Evolutionary conservation across 768 basidiomycete genomes (phyloP).

Genomic region (Calocybe cyanea): DNA sequence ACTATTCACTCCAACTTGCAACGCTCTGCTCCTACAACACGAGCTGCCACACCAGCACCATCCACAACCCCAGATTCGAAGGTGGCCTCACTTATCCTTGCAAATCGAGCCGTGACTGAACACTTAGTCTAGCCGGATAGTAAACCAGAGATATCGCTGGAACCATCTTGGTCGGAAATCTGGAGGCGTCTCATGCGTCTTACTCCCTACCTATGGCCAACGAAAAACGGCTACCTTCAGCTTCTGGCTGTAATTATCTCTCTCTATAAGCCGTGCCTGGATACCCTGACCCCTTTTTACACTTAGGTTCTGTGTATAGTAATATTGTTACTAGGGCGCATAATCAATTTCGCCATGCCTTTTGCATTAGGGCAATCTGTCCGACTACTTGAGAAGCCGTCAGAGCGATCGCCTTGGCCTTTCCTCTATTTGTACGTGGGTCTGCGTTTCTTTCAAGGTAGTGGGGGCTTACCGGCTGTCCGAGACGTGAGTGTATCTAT

Average conservation of each 20-base stretch:
- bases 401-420: constrained; percentile 56
- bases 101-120: not conserved
- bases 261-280: constrained; percentile 5
- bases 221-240: constrained; percentile 61
- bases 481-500: constrained; percentile 44
- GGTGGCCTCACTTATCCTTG: constrained; percentile 22
- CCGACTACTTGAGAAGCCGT: constrained; percentile 44
- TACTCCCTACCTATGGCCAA: constrained; percentile 83
- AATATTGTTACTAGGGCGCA: constrained; percentile 68
- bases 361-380: constrained; percentile 67
- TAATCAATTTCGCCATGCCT: constrained; percentile 74
- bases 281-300: constrained; percentile 1
- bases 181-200: constrained; percentile 61
- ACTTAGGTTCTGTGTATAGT: constrained; percentile 60
- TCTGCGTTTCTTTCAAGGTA: constrained; percentile 71
- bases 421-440: constrained; percentile 65
- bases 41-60: constrained; percentile 45
- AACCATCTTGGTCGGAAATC: constrained; percentile 72
- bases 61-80: constrained; percentile 36
- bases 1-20: constrained; percentile 45
- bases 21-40: constrained; percentile 51
- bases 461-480: constrained; percentile 70
- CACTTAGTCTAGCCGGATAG: constrained; percentile 27
- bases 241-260: constrained; percentile 52
- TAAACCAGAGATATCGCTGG: constrained; percentile 51